Evolutionary conservation across 768 basidiomycete genomes (phyloP).

Genomic region (Leucosporidium scottii): DNA sequence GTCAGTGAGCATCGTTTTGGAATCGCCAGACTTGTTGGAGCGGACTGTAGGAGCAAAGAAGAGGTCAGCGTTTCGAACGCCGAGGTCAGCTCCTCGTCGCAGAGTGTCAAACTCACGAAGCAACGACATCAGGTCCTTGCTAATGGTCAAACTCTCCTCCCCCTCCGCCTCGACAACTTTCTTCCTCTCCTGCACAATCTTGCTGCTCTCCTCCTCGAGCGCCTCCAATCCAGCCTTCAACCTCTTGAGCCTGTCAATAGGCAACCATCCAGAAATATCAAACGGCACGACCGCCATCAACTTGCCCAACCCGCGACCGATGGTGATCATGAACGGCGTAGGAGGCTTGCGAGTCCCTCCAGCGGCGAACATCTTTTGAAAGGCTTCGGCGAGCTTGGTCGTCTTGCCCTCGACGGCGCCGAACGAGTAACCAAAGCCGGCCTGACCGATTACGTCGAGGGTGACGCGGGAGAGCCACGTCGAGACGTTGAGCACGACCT

Average conservation of each 20-base stretch:
- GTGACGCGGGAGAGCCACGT: slow-evolving; percentile 41
- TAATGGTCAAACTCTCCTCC: slow-evolving; percentile 9
- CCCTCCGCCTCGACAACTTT: slow-evolving; percentile 13
- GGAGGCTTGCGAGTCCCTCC: not conserved
- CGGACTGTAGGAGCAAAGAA: not conserved
- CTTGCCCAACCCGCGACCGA: slow-evolving; percentile 7
- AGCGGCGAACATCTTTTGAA: slow-evolving; percentile 27
- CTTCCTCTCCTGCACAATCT: slow-evolving; percentile 29
- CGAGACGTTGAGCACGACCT: slow-evolving; percentile 39
- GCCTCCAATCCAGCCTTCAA: slow-evolving; percentile 16
- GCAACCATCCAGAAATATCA: slow-evolving; percentile 19
- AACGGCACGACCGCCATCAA: slow-evolving; percentile 24
- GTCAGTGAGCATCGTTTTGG: slow-evolving; percentile 13
- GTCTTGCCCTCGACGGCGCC: slow-evolving; percentile 17
- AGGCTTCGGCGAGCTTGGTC: slow-evolving; percentile 23
- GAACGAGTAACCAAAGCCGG: slow-evolving; percentile 35
- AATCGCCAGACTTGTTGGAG: slow-evolving; percentile 2
- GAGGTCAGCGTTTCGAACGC: not conserved
- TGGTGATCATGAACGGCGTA: not conserved
- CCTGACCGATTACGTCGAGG: slow-evolving; percentile 35
- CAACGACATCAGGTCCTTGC: slow-evolving; percentile 29
- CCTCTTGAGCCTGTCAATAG: slow-evolving; percentile 8
- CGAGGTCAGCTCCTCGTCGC: not conserved
- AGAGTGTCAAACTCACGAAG: slow-evolving; percentile 21
- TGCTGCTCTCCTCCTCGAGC: slow-evolving; percentile 27